These are phyloP conservation scores for Chimonanthus salicifolius DNA, from an alignment of 164 flowering plant genomes.

Conservation along the genomic window DNA sequence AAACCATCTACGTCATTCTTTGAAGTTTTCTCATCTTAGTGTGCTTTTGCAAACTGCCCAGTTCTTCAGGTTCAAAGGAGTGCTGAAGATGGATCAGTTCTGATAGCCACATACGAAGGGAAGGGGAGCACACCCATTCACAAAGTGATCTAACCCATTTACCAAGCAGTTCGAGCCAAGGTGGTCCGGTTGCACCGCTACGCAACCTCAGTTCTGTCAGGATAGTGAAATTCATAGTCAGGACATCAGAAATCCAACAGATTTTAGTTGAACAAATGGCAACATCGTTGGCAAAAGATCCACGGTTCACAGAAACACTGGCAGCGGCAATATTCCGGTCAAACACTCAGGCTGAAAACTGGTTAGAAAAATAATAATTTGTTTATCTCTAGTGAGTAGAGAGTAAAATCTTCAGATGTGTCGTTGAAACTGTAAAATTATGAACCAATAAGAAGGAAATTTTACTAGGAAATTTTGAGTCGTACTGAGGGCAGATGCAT, in stretches of 20 bases:
- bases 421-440: not conserved
- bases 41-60: not conserved
- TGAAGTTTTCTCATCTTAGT: not conserved
- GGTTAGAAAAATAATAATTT: not conserved
- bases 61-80: slow-evolving; percentile 42
- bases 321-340: slow-evolving; percentile 42
- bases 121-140: slow-evolving; percentile 49
- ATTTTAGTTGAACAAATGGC: slow-evolving; percentile 32
- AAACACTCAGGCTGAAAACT: slow-evolving; percentile 10
- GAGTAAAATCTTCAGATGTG: not conserved
- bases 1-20: not conserved
- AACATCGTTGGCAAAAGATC: slow-evolving; percentile 34
- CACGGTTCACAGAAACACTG: slow-evolving; percentile 32
- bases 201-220: not conserved
- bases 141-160: slow-evolving; percentile 20
- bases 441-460: not conserved
- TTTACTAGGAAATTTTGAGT: not conserved
- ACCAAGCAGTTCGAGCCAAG: slow-evolving; percentile 23
- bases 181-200: not conserved
- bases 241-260: slow-evolving; percentile 27
- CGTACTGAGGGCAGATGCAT: too few relatives aligned
- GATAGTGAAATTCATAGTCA: slow-evolving; percentile 15
- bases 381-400: not conserved
- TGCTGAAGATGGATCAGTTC: slow-evolving; percentile 26
- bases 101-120: slow-evolving; percentile 44